These are phyloP conservation scores for Trypanosoma scelopori DNA, from an alignment of 208 protist genomes.

Conservation along the genomic window DNA sequence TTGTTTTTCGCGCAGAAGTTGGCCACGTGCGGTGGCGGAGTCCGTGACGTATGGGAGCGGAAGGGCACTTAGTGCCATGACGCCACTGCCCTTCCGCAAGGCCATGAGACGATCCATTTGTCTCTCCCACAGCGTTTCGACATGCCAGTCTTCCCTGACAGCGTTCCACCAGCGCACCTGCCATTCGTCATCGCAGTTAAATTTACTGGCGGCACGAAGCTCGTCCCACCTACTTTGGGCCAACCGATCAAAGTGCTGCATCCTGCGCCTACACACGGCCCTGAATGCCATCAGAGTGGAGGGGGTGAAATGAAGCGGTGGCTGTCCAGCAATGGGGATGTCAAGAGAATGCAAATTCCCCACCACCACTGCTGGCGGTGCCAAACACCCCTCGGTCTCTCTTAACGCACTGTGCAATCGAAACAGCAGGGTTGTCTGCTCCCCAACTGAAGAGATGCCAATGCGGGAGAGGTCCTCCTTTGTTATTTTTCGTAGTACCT, in stretches of 20 bases:
- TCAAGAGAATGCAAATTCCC: no score
- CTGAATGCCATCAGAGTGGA: background rate
- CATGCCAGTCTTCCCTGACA: background rate
- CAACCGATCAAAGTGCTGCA: conserved; percentile 2
- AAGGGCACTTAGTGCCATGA: background rate
- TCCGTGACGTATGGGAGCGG: background rate
- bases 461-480: background rate
- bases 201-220: background rate
- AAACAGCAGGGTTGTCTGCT: background rate
- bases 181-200: background rate
- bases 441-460: background rate
- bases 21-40: conserved; percentile 1
- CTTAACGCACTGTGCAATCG: background rate
- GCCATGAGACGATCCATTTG: background rate
- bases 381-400: background rate
- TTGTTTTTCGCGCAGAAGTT: background rate
- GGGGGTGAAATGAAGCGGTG: background rate
- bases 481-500: background rate
- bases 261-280: background rate
- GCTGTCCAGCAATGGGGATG: background rate
- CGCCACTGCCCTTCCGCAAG: background rate
- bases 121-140: background rate
- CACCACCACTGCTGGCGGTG: no score
- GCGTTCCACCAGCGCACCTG: background rate
- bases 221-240: background rate